phyloP scores from a whole-genome alignment of 495 filamentous ascomycete genomes.

The Saxophila tyrrhenica region DNA sequence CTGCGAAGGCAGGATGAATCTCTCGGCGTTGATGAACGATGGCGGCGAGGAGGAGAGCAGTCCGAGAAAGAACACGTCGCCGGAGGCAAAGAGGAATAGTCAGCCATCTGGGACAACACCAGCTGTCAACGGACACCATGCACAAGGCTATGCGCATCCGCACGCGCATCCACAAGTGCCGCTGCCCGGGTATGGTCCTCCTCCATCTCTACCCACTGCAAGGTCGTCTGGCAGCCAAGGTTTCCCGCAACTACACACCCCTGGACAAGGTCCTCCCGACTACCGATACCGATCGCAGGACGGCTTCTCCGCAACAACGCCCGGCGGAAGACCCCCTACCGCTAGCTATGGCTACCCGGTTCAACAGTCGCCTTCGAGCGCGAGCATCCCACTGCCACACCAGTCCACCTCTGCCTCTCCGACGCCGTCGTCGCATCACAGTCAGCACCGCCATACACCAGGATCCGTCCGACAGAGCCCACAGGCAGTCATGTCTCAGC shows the following conservation, averaged over 20 bases:
- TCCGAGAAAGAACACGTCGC: slow-evolving; percentile 2
- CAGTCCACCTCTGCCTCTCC: slow-evolving; percentile 41
- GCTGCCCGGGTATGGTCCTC: slow-evolving; percentile 2
- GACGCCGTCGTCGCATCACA: slow-evolving; percentile 46
- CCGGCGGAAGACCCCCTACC: background rate
- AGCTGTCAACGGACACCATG: background rate
- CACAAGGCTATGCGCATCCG: background rate
- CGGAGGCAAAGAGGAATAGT: background rate
- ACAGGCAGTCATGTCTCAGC: slow-evolving; percentile 25
- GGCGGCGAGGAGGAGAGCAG: background rate
- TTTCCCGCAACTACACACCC: slow-evolving; percentile 31
- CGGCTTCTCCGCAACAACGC: slow-evolving; percentile 28
- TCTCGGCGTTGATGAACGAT: slow-evolving; percentile 15
- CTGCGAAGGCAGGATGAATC: slow-evolving; percentile 7
- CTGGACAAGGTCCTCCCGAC: slow-evolving; percentile 34
- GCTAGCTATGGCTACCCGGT: slow-evolving; percentile 27
- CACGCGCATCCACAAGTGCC: background rate
- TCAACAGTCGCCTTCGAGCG: slow-evolving; percentile 35
- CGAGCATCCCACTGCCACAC: slow-evolving; percentile 34
- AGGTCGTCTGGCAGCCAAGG: slow-evolving; percentile 8
- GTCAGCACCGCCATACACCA: slow-evolving; percentile 36
- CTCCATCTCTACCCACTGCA: background rate
- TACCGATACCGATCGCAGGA: slow-evolving; percentile 32
- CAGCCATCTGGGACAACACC: background rate
- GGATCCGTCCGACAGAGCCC: slow-evolving; percentile 45